Conservation (phyloP, 2,329 filamentous ascomycete species). For the Phoma sp. region DNA sequence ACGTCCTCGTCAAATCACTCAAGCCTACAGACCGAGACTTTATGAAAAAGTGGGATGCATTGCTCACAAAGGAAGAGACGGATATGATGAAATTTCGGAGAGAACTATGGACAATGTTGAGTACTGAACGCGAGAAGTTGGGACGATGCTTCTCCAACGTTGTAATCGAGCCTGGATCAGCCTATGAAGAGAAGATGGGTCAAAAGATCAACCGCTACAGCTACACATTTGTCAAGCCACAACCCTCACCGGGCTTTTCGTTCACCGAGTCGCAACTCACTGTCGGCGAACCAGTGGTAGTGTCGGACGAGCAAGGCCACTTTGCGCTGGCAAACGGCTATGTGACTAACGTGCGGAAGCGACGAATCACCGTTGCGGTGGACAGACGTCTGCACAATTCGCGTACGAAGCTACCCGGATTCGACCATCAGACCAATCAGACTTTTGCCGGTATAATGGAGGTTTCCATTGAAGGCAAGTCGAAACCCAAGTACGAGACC, state of each 20-base stretch:
- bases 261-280: conserved; percentile 90
- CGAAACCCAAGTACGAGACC: conserved; percentile 40
- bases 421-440: conserved; percentile 79
- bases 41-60: conserved; percentile 91
- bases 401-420: conserved; percentile 74
- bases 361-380: conserved; percentile 83
- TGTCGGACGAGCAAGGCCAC: conserved; percentile 93
- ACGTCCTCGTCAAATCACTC: conserved; percentile 79
- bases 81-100: conserved; percentile 84
- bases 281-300: conserved; percentile 89
- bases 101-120: conserved; percentile 96
- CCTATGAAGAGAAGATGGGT: conserved; percentile 69
- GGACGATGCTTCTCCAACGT: conserved; percentile 91
- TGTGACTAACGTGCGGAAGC: conserved; percentile 76
- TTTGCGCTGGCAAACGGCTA: conserved; percentile 94
- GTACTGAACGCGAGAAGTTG: conserved; percentile 82
- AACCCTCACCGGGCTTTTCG: conserved; percentile 68
- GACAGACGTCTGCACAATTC: conserved; percentile 89
- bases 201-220: conserved; percentile 89
- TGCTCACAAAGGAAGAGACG: conserved; percentile 93
- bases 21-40: conserved; percentile 77
- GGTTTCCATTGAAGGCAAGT: conserved; percentile 62
- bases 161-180: conserved; percentile 78
- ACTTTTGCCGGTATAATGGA: conserved; percentile 93
- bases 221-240: conserved; percentile 82